Percentiles rank a stretch among this genome's conserved stretches.
phyloP scores from a whole-genome alignment of 441 rosid species.

The Aquilaria agallochum region DNA sequence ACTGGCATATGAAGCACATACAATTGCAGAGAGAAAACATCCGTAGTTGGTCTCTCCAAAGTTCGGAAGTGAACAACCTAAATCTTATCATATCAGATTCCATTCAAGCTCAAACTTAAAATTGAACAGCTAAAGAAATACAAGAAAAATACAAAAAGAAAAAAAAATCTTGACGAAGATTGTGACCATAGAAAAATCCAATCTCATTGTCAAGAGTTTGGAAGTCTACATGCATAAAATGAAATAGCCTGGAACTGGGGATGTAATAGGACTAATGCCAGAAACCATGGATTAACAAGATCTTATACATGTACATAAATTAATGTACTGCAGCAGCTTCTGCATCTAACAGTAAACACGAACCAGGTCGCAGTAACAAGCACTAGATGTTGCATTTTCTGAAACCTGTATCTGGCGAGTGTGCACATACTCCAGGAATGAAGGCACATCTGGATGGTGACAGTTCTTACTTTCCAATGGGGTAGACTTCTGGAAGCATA shows the following conservation, averaged over 20 bases:
- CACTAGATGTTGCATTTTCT: neutral
- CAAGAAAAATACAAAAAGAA: neutral
- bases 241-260: too few relatives aligned
- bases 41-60: conserved; percentile 86
- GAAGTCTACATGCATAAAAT: too few relatives aligned
- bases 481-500: conserved; percentile 82
- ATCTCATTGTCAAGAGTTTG: too few relatives aligned
- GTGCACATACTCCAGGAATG: conserved; percentile 91
- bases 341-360: too few relatives aligned
- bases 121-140: too few relatives aligned
- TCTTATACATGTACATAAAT: neutral
- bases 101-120: too few relatives aligned
- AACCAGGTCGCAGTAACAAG: neutral
- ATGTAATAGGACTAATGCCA: too few relatives aligned
- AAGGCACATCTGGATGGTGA: conserved; percentile 73
- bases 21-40: conserved; percentile 82
- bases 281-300: neutral
- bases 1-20: conserved; percentile 33
- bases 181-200: neutral
- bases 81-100: neutral
- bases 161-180: neutral
- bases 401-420: conserved; percentile 75
- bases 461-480: conserved; percentile 46
- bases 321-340: too few relatives aligned
- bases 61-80: conserved; percentile 88